Evolutionary conservation across 768 basidiomycete species (phyloP).

Genomic region (Ramaria rubella): DNA sequence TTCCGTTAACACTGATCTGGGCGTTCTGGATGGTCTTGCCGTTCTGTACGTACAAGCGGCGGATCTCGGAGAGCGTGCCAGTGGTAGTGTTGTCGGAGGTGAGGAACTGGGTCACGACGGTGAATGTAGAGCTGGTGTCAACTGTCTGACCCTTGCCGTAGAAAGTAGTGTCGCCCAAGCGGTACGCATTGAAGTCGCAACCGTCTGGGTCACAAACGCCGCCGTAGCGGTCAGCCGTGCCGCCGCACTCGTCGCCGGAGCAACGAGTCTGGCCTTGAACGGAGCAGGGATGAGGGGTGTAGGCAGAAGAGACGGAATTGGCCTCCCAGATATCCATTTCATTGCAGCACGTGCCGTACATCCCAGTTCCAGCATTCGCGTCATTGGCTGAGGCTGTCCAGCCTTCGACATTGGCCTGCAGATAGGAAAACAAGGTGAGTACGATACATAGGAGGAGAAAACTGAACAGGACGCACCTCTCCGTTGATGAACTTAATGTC

Average conservation of each 20-base stretch:
- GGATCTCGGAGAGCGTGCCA: slow-evolving; percentile 47
- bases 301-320: slow-evolving; percentile 25
- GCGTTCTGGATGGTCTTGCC: slow-evolving; percentile 47
- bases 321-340: slow-evolving; percentile 33
- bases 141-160: slow-evolving; percentile 42
- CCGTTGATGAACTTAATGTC: slow-evolving; percentile 59
- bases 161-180: slow-evolving; percentile 44
- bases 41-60: slow-evolving; percentile 49
- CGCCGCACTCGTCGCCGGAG: slow-evolving; percentile 34
- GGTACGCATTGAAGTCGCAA: slow-evolving; percentile 59
- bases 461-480: slow-evolving; percentile 31
- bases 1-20: slow-evolving; percentile 38
- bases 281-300: slow-evolving; percentile 35
- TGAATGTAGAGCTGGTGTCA: slow-evolving; percentile 46
- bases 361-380: slow-evolving; percentile 26
- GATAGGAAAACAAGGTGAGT: slow-evolving; percentile 13
- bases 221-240: slow-evolving; percentile 32
- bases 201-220: slow-evolving; percentile 47
- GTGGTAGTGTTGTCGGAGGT: slow-evolving; percentile 38
- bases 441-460: slow-evolving; percentile 22
- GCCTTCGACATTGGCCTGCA: slow-evolving; percentile 24
- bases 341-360: slow-evolving; percentile 27
- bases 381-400: slow-evolving; percentile 28
- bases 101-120: slow-evolving; percentile 54
- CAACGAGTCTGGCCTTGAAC: slow-evolving; percentile 36